Conservation (phyloP, 257 asterid species). For the Haberlea rhodopensis region DNA sequence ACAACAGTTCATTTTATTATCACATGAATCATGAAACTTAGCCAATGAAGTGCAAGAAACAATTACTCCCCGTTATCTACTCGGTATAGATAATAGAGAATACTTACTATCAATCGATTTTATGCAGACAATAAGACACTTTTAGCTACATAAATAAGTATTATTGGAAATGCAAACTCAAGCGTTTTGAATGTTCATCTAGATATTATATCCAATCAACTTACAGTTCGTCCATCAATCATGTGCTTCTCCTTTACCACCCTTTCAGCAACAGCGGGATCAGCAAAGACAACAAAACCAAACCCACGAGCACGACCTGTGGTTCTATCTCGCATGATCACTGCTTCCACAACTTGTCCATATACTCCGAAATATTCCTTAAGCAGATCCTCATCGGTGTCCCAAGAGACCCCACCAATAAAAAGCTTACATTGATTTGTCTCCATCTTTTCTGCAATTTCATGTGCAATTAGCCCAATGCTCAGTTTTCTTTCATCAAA, state of each 20-base stretch:
- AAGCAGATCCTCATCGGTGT: constrained; percentile 27
- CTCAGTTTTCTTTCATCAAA: background rate
- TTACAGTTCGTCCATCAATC: constrained; percentile 30
- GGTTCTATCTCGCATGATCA: constrained; percentile 28
- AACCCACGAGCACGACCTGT: constrained; percentile 34
- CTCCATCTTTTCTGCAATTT: constrained; percentile 48
- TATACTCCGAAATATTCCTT: constrained; percentile 28
- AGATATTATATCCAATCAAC: constrained; percentile 10
- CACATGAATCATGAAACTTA: background rate
- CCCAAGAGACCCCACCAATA: constrained; percentile 30
- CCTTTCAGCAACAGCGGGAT: constrained; percentile 27
- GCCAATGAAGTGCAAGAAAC: constrained; percentile 12
- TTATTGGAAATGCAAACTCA: background rate
- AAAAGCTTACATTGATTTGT: constrained; percentile 43
- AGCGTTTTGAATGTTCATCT: constrained; percentile 20
- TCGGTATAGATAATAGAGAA: constrained; percentile 7
- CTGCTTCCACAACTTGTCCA: constrained; percentile 31
- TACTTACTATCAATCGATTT: background rate
- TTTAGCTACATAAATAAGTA: background rate
- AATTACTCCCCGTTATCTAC: background rate
- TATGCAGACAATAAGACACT: constrained; percentile 8
- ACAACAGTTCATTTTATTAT: background rate
- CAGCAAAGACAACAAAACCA: constrained; percentile 28
- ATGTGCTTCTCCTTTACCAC: constrained; percentile 27
- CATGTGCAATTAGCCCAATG: background rate